Evolutionary conservation across 768 basidiomycete species (phyloP), one percentile per base, ranked within the genome.

Genomic region (Daedaleopsis nitida): DNA sequence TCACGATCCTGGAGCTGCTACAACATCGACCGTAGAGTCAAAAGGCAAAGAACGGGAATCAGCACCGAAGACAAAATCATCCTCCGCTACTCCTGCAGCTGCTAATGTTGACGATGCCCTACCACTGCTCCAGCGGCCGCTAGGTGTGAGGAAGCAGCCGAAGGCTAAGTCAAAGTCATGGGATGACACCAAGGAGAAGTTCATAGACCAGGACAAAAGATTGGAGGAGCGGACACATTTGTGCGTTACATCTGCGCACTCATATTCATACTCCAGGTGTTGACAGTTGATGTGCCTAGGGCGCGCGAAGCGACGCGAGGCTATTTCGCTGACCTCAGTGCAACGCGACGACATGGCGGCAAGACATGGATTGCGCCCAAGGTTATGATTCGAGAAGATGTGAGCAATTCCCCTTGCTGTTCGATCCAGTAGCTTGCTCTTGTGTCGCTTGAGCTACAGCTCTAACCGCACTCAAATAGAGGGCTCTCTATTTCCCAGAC

Each of bases 351-450:
- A 45, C 85, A 94, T 66, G 95, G 94, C 16, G 96, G 96, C 16
- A 98, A 98, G 77, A 89, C 91, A 10, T 98, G 94, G 94, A 84
- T 94, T 54, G 95, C 94, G 12, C 96, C 95, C 1, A 86, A 83
- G 21, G 89, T 91, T 21, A 80, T 98, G 67, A 94, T 98, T 64
- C 86, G 87, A 32, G 92, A 94, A 77, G 93, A 96, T 65, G 96
- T 96, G 70, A 66, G 91, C 81, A 23, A 21, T n/a, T 6, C 19
- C n/a, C 10, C 19, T 5, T 12, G 17, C 14, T 47, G 13, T n/a
- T 47, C 45, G 19, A 47, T 21, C 45, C 14, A 38, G 19, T n/a
- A 16, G 14, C 27, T 8, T 42, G 12, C 8, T 19, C 10, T 19
- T 39, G 12, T n/a, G n/a, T 23, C 17, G 10, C n/a, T n/a, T 14